Evolutionary conservation across 2,329 filamentous ascomycete genomes (phyloP).

Genomic region (Microsporum ferrugineum): DNA sequence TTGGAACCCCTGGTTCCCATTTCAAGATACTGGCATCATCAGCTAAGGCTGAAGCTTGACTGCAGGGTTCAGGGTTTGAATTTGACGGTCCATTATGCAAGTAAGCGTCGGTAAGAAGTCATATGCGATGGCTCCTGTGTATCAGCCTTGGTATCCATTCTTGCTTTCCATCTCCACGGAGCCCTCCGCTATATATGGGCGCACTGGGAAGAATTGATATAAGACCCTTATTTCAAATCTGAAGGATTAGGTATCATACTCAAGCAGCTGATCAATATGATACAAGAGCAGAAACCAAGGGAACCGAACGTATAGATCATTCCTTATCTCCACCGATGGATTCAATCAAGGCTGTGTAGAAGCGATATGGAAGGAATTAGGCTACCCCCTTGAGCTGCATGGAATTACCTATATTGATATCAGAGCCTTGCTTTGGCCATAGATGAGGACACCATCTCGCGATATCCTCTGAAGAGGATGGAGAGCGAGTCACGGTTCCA

Average conservation of each 20-base stretch:
- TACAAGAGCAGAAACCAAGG: neutral
- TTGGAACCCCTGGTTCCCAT: neutral
- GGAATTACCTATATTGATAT: neutral
- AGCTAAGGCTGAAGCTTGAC: neutral
- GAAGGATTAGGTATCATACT: neutral
- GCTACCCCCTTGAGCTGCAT: neutral
- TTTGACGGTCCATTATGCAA: neutral
- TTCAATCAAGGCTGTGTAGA: neutral
- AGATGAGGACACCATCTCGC: neutral
- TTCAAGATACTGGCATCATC: neutral
- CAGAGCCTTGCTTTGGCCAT: neutral
- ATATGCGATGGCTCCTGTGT: neutral
- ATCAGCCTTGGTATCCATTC: neutral
- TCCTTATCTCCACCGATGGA: neutral
- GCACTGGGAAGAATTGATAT: neutral
- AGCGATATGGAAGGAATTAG: neutral
- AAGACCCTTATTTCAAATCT: neutral
- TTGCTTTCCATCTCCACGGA: neutral
- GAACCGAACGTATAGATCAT: neutral
- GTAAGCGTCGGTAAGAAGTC: neutral
- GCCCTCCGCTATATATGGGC: neutral
- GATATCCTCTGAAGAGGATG: neutral
- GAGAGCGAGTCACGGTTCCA: neutral
- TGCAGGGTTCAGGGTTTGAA: neutral
- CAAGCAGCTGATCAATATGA: neutral